These are phyloP conservation scores for Backusella luteola DNA, from an alignment of 192 early-diverging fungal genomes.

Conservation along the genomic window DNA sequence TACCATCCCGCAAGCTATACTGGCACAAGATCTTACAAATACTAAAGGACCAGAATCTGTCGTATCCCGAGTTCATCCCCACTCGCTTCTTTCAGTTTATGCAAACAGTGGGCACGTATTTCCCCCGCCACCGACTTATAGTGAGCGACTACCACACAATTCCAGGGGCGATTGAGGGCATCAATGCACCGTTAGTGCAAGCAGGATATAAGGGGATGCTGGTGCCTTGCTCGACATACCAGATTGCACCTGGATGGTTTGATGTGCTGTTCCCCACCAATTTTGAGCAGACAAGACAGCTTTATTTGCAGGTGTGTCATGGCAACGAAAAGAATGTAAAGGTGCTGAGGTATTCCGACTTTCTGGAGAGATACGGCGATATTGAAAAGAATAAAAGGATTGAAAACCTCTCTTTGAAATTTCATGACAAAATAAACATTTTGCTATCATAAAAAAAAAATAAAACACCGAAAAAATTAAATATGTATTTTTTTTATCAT, in stretches of 20 bases:
- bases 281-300: slow-evolving; percentile 77
- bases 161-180: slow-evolving; percentile 78
- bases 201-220: slow-evolving; percentile 84
- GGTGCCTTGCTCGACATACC: slow-evolving; percentile 92
- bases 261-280: slow-evolving; percentile 99
- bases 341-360: slow-evolving; percentile 74
- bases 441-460: slow-evolving; percentile 39
- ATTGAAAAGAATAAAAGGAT: slow-evolving; percentile 71
- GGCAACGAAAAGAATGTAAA: slow-evolving; percentile 45
- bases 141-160: slow-evolving; percentile 87
- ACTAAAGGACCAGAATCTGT: slow-evolving; percentile 38
- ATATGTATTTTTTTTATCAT: neutral
- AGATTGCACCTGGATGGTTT: slow-evolving; percentile 96
- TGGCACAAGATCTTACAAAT: slow-evolving; percentile 74
- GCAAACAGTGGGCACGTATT: slow-evolving; percentile 70
- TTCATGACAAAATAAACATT: slow-evolving; percentile 86
- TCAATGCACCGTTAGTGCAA: slow-evolving; percentile 91
- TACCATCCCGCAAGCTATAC: slow-evolving; percentile 44
- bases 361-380: slow-evolving; percentile 75
- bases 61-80: slow-evolving; percentile 84
- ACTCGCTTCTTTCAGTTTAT: slow-evolving; percentile 77
- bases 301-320: slow-evolving; percentile 72
- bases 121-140: slow-evolving; percentile 87
- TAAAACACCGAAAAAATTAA: neutral
- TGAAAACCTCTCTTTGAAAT: slow-evolving; percentile 91